Base-by-base conservation (phyloP, 2,329 filamentous ascomycete genomes). In the Macrophomina pseudophaseolina region DNA sequence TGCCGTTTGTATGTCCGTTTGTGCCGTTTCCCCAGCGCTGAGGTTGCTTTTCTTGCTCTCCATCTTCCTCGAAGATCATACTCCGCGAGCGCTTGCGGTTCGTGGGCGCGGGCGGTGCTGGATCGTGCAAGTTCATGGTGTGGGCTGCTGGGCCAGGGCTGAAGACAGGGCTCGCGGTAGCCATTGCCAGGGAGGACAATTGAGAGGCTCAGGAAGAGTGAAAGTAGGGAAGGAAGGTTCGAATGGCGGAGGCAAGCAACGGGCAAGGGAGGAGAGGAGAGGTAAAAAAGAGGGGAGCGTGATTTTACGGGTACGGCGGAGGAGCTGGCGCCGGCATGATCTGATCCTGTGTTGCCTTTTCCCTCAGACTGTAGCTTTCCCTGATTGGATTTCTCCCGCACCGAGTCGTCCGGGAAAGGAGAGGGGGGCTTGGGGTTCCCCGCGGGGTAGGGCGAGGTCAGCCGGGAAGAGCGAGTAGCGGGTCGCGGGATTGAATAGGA, bases 11-110 rank as follows among this genome's bases (percentile, higher is more conserved):
- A 23, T 23, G 23, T 11, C 38, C 18, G 18, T 58, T 18, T 32
- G 38, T 58, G 28, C 52, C 7, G 30, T 9, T 33, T 11, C 32
- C 40, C 40, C 56, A 60, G 30, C 14, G 14, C 52, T 49, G 18
- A 9, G 5, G 42, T 14, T 58, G 42, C 14, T 35, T 32, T 42
- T 52, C 64, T 9, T 52, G 33, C 7, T 53, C 46, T 14, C 18
- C 33, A 7, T 51, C 44, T 18, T 66, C 53, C 18, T 60, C 40
- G 46, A 58, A 51, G 14, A 59, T 51, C 64, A 59, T 44, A 32
- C 53, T 59, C n/a, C 54, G 64, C 5, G 64, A 66, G 54, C 64
- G 64, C 54, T 66, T 66, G 53, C 64, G 64, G 28, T 7, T 53
- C 5, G 58, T 49, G 9, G 58, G 28, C 16, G 44, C 44, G 42